Base-by-base conservation (phyloP, 176 grass and related monocot genomes). In the Bromus sterilis region DNA sequence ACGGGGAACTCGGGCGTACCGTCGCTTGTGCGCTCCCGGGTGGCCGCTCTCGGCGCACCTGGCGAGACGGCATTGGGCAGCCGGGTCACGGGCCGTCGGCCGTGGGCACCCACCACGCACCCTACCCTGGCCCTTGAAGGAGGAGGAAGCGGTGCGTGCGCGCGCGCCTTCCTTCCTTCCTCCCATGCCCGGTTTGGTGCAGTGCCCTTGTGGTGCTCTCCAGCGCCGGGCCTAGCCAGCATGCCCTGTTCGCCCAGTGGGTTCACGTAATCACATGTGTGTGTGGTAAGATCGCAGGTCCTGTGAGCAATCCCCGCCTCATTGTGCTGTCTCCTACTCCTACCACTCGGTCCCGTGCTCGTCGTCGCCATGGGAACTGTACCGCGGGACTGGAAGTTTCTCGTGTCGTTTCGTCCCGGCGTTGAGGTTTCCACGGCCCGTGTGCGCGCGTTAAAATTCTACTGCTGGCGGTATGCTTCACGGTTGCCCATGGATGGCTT, bases 171-270 rank as follows among this genome's bases (percentile, higher is more conserved):
- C 48, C 46, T 49, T 51, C 35, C 36, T 37, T 61, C 56, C 6
- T 58, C 59, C 34, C 23, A 7, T 31, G 4, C 15, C 15, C 4
- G 14, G 84, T 83, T 60, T 59, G 74, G 83, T 78, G 66, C 66
- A 59, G 88, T 86, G 83, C 58, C 9, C 58, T 86, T 79, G 66
- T 83, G 84, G 88, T 83, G 84, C 88, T 80, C 18, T 71, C 79
- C 46, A 75, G 78, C 83, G 20, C 88, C 83, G 88, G 88, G 79
- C 83, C 88, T 86, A 90, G 74, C 74, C 74, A 62, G 72, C 88
- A 83, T 49, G 24, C 32, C n/a, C 75, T 86, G 82, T 56, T 65
- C 25, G 40, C 80, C 21, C 15, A 12, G 44, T 40, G 82, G 74
- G 41, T 74, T 89, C 83, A 89, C 83, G 86, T 89, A 70, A n/a